These are phyloP conservation scores for Salvia rosmarinus DNA, from an alignment of 257 asterid species.

Conservation along the genomic window DNA sequence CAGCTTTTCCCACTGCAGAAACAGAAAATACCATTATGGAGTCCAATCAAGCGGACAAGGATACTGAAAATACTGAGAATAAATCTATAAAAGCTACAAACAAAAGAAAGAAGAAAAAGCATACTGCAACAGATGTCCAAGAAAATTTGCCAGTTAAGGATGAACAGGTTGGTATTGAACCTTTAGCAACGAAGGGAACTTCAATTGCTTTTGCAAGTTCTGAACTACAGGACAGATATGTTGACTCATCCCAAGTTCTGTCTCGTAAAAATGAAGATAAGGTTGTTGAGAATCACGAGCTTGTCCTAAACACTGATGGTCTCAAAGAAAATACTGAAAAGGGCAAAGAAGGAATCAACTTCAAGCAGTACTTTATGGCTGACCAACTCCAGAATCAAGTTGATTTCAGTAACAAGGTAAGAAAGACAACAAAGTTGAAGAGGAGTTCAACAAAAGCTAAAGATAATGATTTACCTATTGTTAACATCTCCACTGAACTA, in stretches of 20 bases:
- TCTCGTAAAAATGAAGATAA: slow-evolving; percentile 39
- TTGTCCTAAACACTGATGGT: slow-evolving; percentile 40
- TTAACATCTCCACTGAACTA: slow-evolving; percentile 37
- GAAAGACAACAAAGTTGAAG: slow-evolving; percentile 33
- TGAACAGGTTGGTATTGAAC: slow-evolving; percentile 40
- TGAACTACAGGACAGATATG: slow-evolving; percentile 24
- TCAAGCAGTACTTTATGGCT: slow-evolving; percentile 61
- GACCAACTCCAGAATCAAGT: slow-evolving; percentile 40
- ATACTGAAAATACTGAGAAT: slow-evolving; percentile 32
- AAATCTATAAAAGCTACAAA: slow-evolving; percentile 37
- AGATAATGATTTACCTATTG: slow-evolving; percentile 40
- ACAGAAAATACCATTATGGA: slow-evolving; percentile 38
- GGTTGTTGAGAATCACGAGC: slow-evolving; percentile 34
- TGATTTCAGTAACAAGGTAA: slow-evolving; percentile 33
- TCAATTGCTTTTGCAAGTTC: slow-evolving; percentile 21
- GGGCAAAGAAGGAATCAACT: slow-evolving; percentile 49
- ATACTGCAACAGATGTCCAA: slow-evolving; percentile 41
- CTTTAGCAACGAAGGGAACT: slow-evolving; percentile 38
- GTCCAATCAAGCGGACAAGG: slow-evolving; percentile 33
- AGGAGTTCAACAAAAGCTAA: slow-evolving; percentile 29
- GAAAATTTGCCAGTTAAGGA: slow-evolving; percentile 36
- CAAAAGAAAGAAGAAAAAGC: slow-evolving; percentile 46
- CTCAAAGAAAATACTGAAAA: slow-evolving; percentile 30
- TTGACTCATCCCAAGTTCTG: slow-evolving; percentile 37
- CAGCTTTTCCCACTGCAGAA: slow-evolving; percentile 33